Evolutionary conservation across 768 basidiomycete genomes (phyloP), one percentile per base, ranked within the genome.

Genomic region (Chalciporus piperatus): DNA sequence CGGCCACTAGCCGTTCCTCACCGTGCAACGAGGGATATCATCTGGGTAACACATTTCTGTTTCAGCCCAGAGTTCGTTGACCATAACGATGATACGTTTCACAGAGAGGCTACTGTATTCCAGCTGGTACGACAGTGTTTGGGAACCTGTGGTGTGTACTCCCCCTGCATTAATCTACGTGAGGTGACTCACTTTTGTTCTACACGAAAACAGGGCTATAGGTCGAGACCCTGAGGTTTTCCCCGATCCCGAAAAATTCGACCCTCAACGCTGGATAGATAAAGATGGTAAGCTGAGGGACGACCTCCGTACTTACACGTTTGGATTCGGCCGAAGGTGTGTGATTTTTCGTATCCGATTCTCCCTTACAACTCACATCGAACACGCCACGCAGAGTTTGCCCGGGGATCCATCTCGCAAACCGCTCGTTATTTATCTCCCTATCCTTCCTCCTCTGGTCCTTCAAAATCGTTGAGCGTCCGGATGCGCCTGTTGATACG

Each of bases 401-500:
- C 52, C 82, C 81, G 1, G 83, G 83, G 0, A 77, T 79, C 55
- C 74, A 83, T 61, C 76, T 59, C 3, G 59, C 60, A n/a, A 51
- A 70, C 22, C 57, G 63, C 1, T 85, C 84, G 1, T 67, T 86
- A 1, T 83, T 80, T 58, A 69, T 85, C 41, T 83, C 78, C 59
- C 78, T 81, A 0, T 81, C 83, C 0, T 68, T 83, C 11, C 63
- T 81, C 10, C 71, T 83, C 14, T 85, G 83, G 81, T 77, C 82
- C 0, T 85, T 85, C 69, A 72, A 61, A 1, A 71, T 86, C 28
- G 66, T 65, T 11, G 57, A 74, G 19, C 77, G 81, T 54, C 73
- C 76, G 0, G 54, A 64, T 3, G 62, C 69, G 5, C 81, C 82
- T 0, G 83, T 87, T 50, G 78, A 87, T 62, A 73, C 75, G 9